Base-by-base conservation (phyloP, 1,284 basidiomycete species). In the Cerrena zonata region DNA sequence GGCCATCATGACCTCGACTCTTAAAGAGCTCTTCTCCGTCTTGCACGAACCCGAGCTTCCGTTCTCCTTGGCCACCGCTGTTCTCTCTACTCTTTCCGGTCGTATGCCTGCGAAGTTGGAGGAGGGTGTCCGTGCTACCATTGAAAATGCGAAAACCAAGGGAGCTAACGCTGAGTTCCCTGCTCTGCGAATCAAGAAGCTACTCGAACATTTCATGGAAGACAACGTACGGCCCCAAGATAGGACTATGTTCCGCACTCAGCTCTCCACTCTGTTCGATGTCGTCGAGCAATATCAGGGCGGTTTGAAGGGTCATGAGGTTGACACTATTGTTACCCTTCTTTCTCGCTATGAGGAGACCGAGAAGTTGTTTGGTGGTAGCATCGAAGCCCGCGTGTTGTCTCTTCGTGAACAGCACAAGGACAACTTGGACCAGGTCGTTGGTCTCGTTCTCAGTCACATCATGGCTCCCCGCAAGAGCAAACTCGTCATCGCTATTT, bases 401-500 rank as follows among this genome's bases (percentile, higher is more conserved):
- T 82, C 86, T 54, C 80, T 99, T 48, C 84, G 96, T 53, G 93
- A 98, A 53, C 86, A 94, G 63, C 72, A 94, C 75, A 94, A 96
- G 70, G 91, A 95, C 60, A 79, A 91, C 56, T 82, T 98, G 30
- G 93, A 96, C 69, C 85, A 88, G 61, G 95, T 94, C 25, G 87
- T 89, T 45, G 80, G 79, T 48, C 76, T 95, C 37, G 92, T 97
- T 23, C 79, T 97, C 49, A 96, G 95, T 58, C 96, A 99, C 72
- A 90, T 91, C 72, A 96, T 94, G 73, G 91, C 92, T 18, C 87
- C 89, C 60, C 86, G 89, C 71, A 99, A 99, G 77, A 86, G 86
- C 59, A 92, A 90, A 61, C 80, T 99, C 43, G 78, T 97, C 49
- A 78, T 94, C 49, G 79, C 83, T 13, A 74, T 99, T 40, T 77